Evolutionary conservation across 2,329 filamentous ascomycete genomes (phyloP).

Genomic region (Xylariaceae sp.): DNA sequence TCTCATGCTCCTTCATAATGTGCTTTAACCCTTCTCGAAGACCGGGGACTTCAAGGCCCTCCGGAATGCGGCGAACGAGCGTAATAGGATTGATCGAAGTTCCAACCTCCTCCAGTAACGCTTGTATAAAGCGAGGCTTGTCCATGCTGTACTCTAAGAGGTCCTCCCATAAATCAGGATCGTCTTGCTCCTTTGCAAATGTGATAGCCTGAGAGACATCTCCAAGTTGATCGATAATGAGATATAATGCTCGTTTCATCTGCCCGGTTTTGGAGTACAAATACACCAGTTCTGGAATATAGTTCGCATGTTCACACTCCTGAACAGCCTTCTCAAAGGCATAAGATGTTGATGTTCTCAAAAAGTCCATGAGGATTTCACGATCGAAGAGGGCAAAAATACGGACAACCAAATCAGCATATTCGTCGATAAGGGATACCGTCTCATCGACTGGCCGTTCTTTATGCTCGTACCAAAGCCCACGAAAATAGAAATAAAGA

Average conservation of each 20-base stretch:
- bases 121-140: conserved; percentile 90
- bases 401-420: conserved; percentile 80
- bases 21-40: conserved; percentile 81
- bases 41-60: conserved; percentile 88
- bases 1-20: conserved; percentile 92
- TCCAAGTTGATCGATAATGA: conserved; percentile 90
- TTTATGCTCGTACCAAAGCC: conserved; percentile 70
- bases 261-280: conserved; percentile 93
- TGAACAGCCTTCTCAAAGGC: conserved; percentile 73
- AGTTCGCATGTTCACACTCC: conserved; percentile 77
- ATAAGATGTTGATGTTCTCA: conserved; percentile 81
- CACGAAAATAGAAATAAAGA: conserved; percentile 86
- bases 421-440: conserved; percentile 71
- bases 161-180: conserved; percentile 91
- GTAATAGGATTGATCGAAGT: conserved; percentile 90
- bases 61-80: conserved; percentile 83
- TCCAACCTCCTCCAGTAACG: conserved; percentile 86
- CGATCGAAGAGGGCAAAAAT: conserved; percentile 84
- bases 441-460: conserved; percentile 57
- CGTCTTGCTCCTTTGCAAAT: conserved; percentile 90
- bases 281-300: conserved; percentile 90
- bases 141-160: conserved; percentile 95
- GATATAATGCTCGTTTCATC: conserved; percentile 81
- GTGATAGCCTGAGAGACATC: conserved; percentile 90
- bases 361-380: conserved; percentile 75